Evolutionary conservation across 345 rosid genomes (phyloP).

Genomic region (Gossypium thurberi): DNA sequence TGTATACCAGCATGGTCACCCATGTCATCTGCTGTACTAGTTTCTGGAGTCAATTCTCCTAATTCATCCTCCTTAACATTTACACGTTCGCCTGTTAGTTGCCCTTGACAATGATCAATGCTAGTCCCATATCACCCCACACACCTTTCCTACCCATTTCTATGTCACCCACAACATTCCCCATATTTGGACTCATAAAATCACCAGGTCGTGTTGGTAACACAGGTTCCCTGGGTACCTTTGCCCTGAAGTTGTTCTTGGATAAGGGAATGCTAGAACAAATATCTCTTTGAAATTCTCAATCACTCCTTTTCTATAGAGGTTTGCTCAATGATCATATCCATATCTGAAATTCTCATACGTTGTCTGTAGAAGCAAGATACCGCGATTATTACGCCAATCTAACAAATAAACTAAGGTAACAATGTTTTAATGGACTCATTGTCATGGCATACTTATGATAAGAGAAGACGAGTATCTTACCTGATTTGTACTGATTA

Average conservation of each 20-base stretch:
- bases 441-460: not conserved
- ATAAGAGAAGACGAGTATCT: not conserved
- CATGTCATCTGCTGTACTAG: slow-evolving; percentile 52
- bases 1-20: slow-evolving; percentile 58
- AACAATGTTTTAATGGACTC: not conserved
- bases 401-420: not conserved
- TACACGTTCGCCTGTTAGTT: slow-evolving; percentile 43
- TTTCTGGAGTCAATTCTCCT: slow-evolving; percentile 62
- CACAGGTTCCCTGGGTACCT: slow-evolving; percentile 64
- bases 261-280: slow-evolving; percentile 61
- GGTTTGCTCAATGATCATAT: slow-evolving; percentile 77
- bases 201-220: slow-evolving; percentile 57
- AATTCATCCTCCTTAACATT: slow-evolving; percentile 80
- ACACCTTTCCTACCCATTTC: slow-evolving; percentile 97
- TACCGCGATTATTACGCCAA: not conserved
- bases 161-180: slow-evolving; percentile 77
- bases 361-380: slow-evolving; percentile 65
- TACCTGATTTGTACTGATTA: slow-evolving; percentile 96
- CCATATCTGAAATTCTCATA: slow-evolving; percentile 93
- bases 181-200: slow-evolving; percentile 96
- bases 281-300: slow-evolving; percentile 73
- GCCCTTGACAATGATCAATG: slow-evolving; percentile 58
- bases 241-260: slow-evolving; percentile 70
- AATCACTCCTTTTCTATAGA: slow-evolving; percentile 65
- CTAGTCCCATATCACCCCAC: slow-evolving; percentile 73